These are phyloP conservation scores for Torulaspora microellipsoides DNA, from an alignment of 805 yeast species.

Conservation along the genomic window DNA sequence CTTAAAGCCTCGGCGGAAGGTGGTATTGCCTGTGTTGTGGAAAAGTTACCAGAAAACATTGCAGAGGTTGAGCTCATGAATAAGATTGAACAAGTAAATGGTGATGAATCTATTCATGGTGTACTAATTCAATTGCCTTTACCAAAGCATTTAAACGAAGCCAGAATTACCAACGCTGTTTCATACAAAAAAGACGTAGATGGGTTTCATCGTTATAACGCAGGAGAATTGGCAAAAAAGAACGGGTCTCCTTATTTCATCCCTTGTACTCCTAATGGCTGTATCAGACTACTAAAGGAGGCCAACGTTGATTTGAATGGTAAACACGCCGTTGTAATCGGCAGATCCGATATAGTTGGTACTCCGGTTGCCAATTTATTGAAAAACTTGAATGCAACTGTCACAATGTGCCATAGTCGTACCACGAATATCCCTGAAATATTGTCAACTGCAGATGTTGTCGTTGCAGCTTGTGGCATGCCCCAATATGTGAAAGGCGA, in stretches of 20 bases:
- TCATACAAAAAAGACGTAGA: constrained; percentile 70
- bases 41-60: constrained; percentile 53
- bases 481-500: constrained; percentile 83
- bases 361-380: constrained; percentile 70
- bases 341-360: constrained; percentile 84
- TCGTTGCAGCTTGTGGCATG: constrained; percentile 85
- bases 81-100: constrained; percentile 53
- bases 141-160: constrained; percentile 66
- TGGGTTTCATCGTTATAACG: constrained; percentile 74
- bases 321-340: constrained; percentile 74
- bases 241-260: constrained; percentile 66
- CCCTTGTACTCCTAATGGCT: constrained; percentile 85
- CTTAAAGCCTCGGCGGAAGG: constrained; percentile 71
- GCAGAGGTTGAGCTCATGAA: constrained; percentile 53
- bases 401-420: constrained; percentile 67
- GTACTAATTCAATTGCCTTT: constrained; percentile 72
- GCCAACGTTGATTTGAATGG: constrained; percentile 56
- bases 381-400: constrained; percentile 69
- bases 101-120: constrained; percentile 60
- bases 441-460: constrained; percentile 64
- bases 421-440: constrained; percentile 50
- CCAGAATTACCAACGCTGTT: constrained; percentile 62
- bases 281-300: constrained; percentile 57
- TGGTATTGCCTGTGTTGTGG: constrained; percentile 55
- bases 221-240: constrained; percentile 71